Evolutionary conservation across 495 filamentous ascomycete genomes (phyloP), one percentile per base, ranked within the genome.

Genomic region (Neurospora sp.): DNA sequence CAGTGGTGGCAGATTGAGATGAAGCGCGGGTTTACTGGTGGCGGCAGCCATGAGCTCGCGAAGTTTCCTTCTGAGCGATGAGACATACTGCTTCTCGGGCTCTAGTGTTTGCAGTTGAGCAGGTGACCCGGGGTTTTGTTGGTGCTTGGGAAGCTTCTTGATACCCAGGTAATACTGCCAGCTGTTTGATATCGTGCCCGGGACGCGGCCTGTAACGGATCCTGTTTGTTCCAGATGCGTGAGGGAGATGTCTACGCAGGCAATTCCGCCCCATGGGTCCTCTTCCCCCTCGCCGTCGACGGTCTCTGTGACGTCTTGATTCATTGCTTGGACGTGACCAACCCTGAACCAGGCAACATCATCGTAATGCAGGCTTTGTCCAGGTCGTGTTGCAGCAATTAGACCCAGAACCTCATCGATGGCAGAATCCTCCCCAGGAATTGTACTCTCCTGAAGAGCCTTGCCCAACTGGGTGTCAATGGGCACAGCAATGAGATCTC

Each of bases 261-360:
- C 91, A 7, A 93, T 89, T n/a, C 90, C 90, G 39, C 92, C 91
- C 96, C 96, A 99, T 12, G 87, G 80, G 53, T 92, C 89, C 35
- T 90, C 88, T 10, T 90, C 88, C 18, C 59, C 87, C 77, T 71
- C 74, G 3, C 78, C 71, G 8, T 85, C 83, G 16, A 87, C 83
- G 10, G 44, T 31, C 6, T 72, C 39, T 27, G 77, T 74, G 4
- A 76, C 76, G 65, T 89, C 88, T n/a, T 90, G 87, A 76, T 88
- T 89, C 40, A 87, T 76, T 4, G 85, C 74, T 35, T 88, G 84
- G 65, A 96, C 89, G 74, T 91, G 90, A 18, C 91, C 90, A 40
- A 98, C 89, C 69, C 86, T 90, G 81, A 97, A 98, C 95, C 96
- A 98, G 5, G 92, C 94, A 45, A 96, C 91, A 20, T 89, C 91